Base-by-base conservation (phyloP, 768 basidiomycete species). In the Leucosporidium yakuticum region DNA sequence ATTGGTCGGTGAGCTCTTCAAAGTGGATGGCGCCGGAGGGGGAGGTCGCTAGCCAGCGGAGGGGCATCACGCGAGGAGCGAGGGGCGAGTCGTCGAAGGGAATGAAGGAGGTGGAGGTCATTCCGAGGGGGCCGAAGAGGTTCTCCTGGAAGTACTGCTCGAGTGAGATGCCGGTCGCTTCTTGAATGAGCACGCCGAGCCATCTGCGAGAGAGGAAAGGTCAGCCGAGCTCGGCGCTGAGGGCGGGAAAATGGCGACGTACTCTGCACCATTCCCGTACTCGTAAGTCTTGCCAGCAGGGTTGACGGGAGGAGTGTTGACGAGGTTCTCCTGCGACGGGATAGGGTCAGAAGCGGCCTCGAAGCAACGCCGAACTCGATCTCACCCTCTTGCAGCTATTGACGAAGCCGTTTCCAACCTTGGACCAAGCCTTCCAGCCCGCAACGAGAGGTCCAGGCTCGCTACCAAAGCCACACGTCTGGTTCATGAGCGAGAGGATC, bases 161-260 rank as follows among this genome's bases (percentile, higher is more conserved):
- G 60, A 61, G 48, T 29, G 48, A 48, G 2, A 31, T 29, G 17
- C 60, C 60, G 11, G 60, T 61, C 0, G 60, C 60, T 31, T 61
- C 29, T n/a, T 61, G 60, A 23, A 61, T 50, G 60, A 61, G 47
- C 1, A 61, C 29, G 27, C 60, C 60, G 47, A 61, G 60, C 60
- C 60, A 60, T 27, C 53, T 54, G 21, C 50, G 50, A 51, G 21
- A 4, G 8, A 4, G 50, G 23, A 27, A 51, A 15, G 50, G 21
- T 51, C 25, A 23, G 50, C 23, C 50, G 50, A 51, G 21, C 39
- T 7, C 2, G 3, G 11, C 39, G 39, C 6, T 21, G 11, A 54
- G 53, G 5, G 27, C 19, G 6, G 19, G 4, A 14, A 7, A 29
- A n/a, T n/a, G 4, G 23, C n/a, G 53, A 54, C 53, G 11, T 17